Evolutionary conservation across 108 stramenopile species (phyloP), one percentile per base, ranked within the genome.

Genomic region (Stephanodiscus triporus): DNA sequence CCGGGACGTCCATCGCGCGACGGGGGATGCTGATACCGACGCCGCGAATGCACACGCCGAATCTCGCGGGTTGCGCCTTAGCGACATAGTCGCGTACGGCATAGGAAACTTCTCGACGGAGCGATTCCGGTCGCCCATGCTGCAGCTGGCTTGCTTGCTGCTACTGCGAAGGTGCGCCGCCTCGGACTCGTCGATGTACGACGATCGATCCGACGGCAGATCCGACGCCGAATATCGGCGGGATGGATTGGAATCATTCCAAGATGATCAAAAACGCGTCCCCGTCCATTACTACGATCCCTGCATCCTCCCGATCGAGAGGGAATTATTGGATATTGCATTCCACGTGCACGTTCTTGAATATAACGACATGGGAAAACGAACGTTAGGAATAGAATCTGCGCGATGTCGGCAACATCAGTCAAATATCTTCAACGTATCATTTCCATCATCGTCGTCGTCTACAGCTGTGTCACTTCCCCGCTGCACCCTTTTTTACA

Each of bases 221-320:
- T n/a, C 49, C 32, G 47, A 27, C 10, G 50, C 40, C 4, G 66
- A 48, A 42, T 5, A 9, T 59, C 16, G 0, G 4, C n/a, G 27
- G 49, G 22, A 23, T 60, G 8, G 53, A 36, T 26, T 58, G 56
- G 23, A 51, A 43, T 51, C 51, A 26, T 83, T 83, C 65, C 14
- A 68, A 50, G 49, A 36, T 2, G 73, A 84, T 2, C 80, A 81
- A 57, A 36, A 38, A 38, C 69, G 29, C 34, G 68, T 70, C 3
- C 79, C 75, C 50, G 76, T 81, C 24, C 75, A 53, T 56, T 84
- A 81, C 54, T 81, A 77, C 37, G 83, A 84, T 36, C 83, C 83
- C 30, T 78, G 77, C 71, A 84, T 77, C 17, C 56, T 77, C 7
- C 51, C 66, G 2, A 8, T 62, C 11, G 83, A 84, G 63, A 65